Base-by-base conservation (phyloP, 2,329 filamentous ascomycete species). In the Furcasterigmium furcatum region DNA sequence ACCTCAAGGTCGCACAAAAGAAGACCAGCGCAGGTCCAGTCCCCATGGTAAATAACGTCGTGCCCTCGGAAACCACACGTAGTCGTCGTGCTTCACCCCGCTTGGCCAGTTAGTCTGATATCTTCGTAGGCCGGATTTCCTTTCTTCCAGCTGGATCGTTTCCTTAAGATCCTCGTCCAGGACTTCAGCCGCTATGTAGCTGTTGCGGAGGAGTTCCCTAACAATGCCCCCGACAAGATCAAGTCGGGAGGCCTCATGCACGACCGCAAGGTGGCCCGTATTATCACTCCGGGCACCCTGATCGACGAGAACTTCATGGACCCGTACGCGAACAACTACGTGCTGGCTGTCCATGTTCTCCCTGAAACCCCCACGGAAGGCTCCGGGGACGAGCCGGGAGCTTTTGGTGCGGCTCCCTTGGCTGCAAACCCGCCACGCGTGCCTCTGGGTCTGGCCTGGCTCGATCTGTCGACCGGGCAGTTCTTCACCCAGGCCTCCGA, bases 291-390 rank as follows among this genome's bases (percentile, higher is more conserved):
- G 1, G 94, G 94, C 18, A 99, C 94, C 2, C 73, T 99, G 44
- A 96, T 99, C 54, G 94, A 99, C 65, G 94, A 99, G 67, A 91
- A 91, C 57, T 99, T 97, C 64, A 91, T 99, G 74, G 89, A 97
- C 61, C 89, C 91, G 2, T 92, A 88, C 61, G 84, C 88, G 57
- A 96, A 94, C 66, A 97, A 96, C 62, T 99, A 92, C 63, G 76
- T 97, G 27, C 79, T 97, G 62, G 85, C 88, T 30, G 79, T 97
- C 40, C 81, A 95, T 59, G 38, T 24, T 46, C 22, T 34, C 13
- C 5, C 43, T 9, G 24, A 25, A 10, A 21, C 34, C n/a, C 25
- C 12, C 25, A 4, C 32, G 10, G 35, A n/a, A n/a, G 29, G 38
- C 43, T 25, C 41, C 34, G 27, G 43, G 44, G 43, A 46, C 36